phyloP scores from a whole-genome alignment of 2,329 filamentous ascomycete species.

The Conoideocrella luteorostrata region DNA sequence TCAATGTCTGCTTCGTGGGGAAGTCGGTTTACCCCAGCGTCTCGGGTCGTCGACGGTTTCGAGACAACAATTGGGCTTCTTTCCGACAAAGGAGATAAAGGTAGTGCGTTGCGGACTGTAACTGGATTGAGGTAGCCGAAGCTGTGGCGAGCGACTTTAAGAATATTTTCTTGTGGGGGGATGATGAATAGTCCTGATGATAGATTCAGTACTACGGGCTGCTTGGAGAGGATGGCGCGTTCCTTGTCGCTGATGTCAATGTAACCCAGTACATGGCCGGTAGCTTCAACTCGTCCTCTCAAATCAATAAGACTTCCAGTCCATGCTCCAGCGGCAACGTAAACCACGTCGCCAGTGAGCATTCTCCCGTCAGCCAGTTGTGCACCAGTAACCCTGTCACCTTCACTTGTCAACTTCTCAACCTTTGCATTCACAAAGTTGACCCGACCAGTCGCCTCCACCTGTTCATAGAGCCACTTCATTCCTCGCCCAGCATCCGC shows the following conservation, averaged over 20 bases:
- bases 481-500: slow-evolving; percentile 69
- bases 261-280: slow-evolving; percentile 76
- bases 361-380: slow-evolving; percentile 28
- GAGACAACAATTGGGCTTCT: slow-evolving; percentile 27
- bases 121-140: slow-evolving; percentile 59
- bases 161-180: slow-evolving; percentile 53
- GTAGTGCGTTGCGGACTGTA: slow-evolving; percentile 27
- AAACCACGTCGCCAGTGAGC: slow-evolving; percentile 59
- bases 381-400: slow-evolving; percentile 47
- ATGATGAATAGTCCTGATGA: slow-evolving; percentile 68
- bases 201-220: slow-evolving; percentile 70
- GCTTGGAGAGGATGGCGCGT: slow-evolving; percentile 54
- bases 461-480: slow-evolving; percentile 52
- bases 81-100: slow-evolving; percentile 19
- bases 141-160: slow-evolving; percentile 65
- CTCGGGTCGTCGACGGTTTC: slow-evolving; percentile 27
- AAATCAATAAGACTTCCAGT: slow-evolving; percentile 72
- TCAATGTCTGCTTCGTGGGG: slow-evolving; percentile 55
- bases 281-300: slow-evolving; percentile 67
- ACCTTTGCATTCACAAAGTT: slow-evolving; percentile 47
- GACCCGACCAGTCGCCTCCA: slow-evolving; percentile 49
- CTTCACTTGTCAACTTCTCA: slow-evolving; percentile 32
- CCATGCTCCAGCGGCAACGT: slow-evolving; percentile 87
- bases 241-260: slow-evolving; percentile 67
- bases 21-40: slow-evolving; percentile 39